Base-by-base conservation (phyloP, 2,329 filamentous ascomycete species). In the Clonostachys sp. region DNA sequence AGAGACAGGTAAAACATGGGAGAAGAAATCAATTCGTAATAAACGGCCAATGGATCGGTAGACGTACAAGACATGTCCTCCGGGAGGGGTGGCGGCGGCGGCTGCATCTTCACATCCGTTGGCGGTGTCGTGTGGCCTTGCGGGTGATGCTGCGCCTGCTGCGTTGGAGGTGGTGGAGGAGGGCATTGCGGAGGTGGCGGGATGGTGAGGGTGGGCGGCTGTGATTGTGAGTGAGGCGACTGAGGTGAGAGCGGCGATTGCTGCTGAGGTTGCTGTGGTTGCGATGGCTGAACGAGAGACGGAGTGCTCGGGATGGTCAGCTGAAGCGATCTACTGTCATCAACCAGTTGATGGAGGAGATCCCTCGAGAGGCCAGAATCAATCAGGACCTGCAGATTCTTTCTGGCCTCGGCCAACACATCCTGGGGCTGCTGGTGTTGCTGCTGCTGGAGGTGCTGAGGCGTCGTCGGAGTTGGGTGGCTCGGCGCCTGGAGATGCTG, bases 311-410 rank as follows among this genome's bases (percentile, higher is more conserved):
- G 48, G 42, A 48, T 59, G 36, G 48, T 60, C 45, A 61, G 65
- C 54, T 60, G 59, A 42, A 64, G 55, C 36, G 64, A 60, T 51
- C 63, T 61, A 54, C 62, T 63, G 45, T 64, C 61, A 47, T 69
- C 66, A 47, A 70, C 65, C 61, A 63, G 66, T 58, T 69, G 66
- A 48, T 70, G 66, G 30, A 70, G 62, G 39, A 67, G 55, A 48
- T 73, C 70, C 54, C 66, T 68, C 45, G 70, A 72, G 10, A 73
- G 55, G 41, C 70, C 70, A 14, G 69, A 70, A 50, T 72, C 70
- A 52, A 73, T 73, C 52, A 73, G 57, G 42, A 66, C 66, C 59
- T 73, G 69, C 7, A 73, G 63, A 48, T 72, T 73, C 55, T 71
- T 70, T 42, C 70, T 61, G 41, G 70, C 70, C 57, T 73, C 70